These are phyloP conservation scores for Pythium diclinum DNA, from an alignment of 352 stramenopile species.

Conservation along the genomic window DNA sequence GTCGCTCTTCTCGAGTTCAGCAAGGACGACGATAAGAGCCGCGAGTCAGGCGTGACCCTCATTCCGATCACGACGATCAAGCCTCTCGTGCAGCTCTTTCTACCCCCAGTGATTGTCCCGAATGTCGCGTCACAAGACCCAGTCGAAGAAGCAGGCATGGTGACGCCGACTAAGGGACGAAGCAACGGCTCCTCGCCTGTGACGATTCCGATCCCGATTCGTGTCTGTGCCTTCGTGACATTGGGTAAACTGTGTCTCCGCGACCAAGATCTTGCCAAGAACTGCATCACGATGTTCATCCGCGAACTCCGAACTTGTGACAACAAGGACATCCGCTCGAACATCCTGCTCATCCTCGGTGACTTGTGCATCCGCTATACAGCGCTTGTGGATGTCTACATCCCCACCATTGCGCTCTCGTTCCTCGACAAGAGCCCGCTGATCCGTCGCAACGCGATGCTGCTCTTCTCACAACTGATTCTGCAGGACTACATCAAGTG, in stretches of 20 bases:
- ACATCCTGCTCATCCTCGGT: constrained; percentile 94
- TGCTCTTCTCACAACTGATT: constrained; percentile 95
- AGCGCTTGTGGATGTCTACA: constrained; percentile 93
- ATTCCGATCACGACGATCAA: constrained; percentile 51
- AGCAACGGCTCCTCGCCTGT: constrained; percentile 14
- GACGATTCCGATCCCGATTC: constrained; percentile 68
- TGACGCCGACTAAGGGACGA: constrained; percentile 29
- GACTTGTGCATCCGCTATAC: constrained; percentile 97
- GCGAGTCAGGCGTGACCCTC: constrained; percentile 43
- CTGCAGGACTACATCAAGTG: constrained; percentile 99
- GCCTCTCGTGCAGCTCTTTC: constrained; percentile 73
- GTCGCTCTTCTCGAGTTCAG: constrained; percentile 77
- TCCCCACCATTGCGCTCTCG: constrained; percentile 94
- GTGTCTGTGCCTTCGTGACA: constrained; percentile 92
- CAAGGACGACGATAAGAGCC: constrained; percentile 65
- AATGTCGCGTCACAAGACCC: constrained; percentile 17
- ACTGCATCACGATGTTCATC: constrained; percentile 94
- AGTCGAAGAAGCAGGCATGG: constrained; percentile 17
- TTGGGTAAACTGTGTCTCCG: constrained; percentile 96
- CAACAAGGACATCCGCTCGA: constrained; percentile 92
- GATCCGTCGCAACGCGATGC: constrained; percentile 93
- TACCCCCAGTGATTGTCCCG: constrained; percentile 55
- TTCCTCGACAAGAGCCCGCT: constrained; percentile 85
- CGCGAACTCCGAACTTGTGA: constrained; percentile 87
- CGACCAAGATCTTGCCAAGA: constrained; percentile 92